These are phyloP conservation scores for Begonia fuchsioides DNA, from an alignment of 306 rosid genomes.

Conservation along the genomic window DNA sequence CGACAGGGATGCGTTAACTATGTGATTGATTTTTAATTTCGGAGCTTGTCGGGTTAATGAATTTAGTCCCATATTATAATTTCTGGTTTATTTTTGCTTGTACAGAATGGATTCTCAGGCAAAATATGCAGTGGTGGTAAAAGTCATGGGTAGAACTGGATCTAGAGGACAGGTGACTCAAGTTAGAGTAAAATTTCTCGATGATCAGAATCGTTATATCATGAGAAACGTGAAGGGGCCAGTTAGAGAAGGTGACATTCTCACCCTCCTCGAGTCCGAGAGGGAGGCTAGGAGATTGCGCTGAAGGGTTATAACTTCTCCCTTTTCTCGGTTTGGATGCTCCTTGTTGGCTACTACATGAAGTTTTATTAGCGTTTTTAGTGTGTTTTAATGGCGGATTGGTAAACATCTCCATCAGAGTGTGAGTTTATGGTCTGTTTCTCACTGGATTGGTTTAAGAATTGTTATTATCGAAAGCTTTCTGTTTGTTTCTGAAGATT, in stretches of 20 bases:
- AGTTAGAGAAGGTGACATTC: constrained; percentile 14
- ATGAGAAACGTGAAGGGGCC: constrained; percentile 14
- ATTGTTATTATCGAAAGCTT: no score
- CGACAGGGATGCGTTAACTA: no score
- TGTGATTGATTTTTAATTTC: no score
- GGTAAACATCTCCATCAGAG: no score
- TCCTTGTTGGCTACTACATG: background rate
- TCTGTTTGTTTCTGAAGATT: no score
- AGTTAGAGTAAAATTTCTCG: constrained; percentile 13
- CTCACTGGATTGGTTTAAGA: no score
- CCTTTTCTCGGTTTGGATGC: background rate
- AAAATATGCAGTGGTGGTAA: constrained; percentile 9
- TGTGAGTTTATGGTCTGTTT: no score
- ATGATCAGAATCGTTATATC: constrained; percentile 14
- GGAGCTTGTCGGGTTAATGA: no score
- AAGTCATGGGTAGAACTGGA: constrained; percentile 13
- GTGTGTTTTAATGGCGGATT: no score
- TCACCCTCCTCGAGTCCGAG: constrained; percentile 13
- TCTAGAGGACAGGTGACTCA: constrained; percentile 13
- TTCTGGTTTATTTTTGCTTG: background rate
- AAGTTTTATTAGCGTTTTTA: background rate
- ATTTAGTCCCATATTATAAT: background rate
- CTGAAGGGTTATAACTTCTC: constrained; percentile 1
- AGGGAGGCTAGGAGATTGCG: constrained; percentile 16
- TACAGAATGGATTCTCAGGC: constrained; percentile 7